Evolutionary conservation across 2,329 filamentous ascomycete species (phyloP), one percentile per base, ranked within the genome.

Genomic region (Macrophomina pseudophaseolina): DNA sequence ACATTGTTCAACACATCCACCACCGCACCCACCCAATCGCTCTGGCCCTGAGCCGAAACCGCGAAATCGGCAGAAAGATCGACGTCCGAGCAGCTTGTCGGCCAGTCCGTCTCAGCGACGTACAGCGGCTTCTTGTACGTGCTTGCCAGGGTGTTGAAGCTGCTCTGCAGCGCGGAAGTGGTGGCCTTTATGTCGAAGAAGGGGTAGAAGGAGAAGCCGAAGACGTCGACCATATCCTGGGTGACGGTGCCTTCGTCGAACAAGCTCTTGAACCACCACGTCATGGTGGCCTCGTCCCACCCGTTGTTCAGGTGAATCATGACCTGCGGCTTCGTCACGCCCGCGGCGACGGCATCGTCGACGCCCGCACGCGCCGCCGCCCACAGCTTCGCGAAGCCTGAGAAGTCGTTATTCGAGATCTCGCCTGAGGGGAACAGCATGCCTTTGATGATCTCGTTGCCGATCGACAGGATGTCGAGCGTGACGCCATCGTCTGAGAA

Each of bases 251-350:
- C 88, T 2, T 80, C 81, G 30, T 84, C 83, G 78, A 91, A 92
- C 5, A 66, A 40, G 5, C 58, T 48, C n/a, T 48, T 6, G 65
- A 66, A 66, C 76, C 86, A 91, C 80, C 83, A 88, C 68, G 89
- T 79, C 73, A 92, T 89, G 2, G 85, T 85, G 3, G 78, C 81
- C 87, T 86, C 91, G 69, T 90, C 84, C 88, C 89, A 93, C n/a
- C 90, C 90, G 72, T 91, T 90, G 75, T 92, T 89, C 3, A 92
- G 82, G 72, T 92, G 90, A 48, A 92, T 86, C 87, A 92, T 88
- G 75, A 92, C 91, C 74, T 88, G 86, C 1, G 90, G 88, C 69
- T 85, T 83, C 0, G 84, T 81, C 16, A 32, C 56, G 38, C 65
- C 65, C 48, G 75, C 75, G 32, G 90, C 78, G 3, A 77, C 80